Percentiles rank a stretch among this genome's conserved stretches.
These are phyloP conservation scores for Leccinum obscurum DNA, from an alignment of 768 basidiomycete species.

Conservation along the genomic window DNA sequence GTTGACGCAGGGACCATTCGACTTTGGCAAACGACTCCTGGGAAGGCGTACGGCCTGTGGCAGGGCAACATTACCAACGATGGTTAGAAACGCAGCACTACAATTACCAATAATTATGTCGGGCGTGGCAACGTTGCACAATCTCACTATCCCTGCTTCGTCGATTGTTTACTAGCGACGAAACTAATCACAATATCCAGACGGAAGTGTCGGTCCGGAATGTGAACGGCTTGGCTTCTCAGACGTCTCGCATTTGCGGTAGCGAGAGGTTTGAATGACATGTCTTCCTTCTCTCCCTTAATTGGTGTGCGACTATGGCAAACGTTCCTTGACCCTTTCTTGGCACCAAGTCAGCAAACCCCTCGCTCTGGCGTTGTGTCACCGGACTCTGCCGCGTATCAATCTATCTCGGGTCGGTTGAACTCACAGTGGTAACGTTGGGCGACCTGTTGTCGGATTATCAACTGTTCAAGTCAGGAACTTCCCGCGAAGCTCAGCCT, in stretches of 20 bases:
- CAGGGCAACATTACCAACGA: constrained; percentile 55
- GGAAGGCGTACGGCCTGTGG: constrained; percentile 91
- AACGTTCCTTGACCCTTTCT: background rate
- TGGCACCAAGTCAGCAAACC: background rate
- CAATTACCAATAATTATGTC: constrained; percentile 6
- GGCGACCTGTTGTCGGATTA: background rate
- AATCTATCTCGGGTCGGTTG: background rate
- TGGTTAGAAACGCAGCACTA: constrained; percentile 19
- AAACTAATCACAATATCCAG: constrained; percentile 19
- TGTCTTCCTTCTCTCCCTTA: background rate
- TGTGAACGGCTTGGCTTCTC: background rate
- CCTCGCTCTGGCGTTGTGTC: background rate
- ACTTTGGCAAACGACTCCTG: constrained; percentile 95
- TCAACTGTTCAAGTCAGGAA: background rate
- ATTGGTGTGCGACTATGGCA: background rate
- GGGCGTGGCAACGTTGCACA: constrained; percentile 9
- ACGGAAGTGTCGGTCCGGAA: constrained; percentile 3
- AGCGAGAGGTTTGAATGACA: background rate
- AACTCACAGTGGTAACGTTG: background rate
- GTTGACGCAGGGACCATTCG: constrained; percentile 77
- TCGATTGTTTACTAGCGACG: constrained; percentile 12
- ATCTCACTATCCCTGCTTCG: constrained; percentile 13
- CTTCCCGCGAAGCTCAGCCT: background rate
- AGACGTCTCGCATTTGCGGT: background rate
- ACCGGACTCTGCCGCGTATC: background rate